Evolutionary conservation across 495 filamentous ascomycete genomes (phyloP), one percentile per base, ranked within the genome.

Genomic region (Jackrogersella multiformis): DNA sequence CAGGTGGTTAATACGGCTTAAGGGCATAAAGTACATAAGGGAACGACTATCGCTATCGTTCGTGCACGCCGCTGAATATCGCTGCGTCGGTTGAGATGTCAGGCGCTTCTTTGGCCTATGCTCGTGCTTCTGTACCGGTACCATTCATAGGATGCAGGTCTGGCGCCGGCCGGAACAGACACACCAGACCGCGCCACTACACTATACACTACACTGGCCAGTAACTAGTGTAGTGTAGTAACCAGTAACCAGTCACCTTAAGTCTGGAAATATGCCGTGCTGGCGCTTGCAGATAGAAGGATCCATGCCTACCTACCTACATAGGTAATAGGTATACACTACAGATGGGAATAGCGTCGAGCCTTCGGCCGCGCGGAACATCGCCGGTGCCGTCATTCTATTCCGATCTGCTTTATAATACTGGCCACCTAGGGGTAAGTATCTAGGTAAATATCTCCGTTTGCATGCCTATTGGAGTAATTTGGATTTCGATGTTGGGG

Each of bases 361-460:
- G 56, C 56, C 67, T 65, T 60, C 61, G 61, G 61, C 56, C 61
- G 52, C 61, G 67, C 67, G 61, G 67, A 70, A 70, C 67, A 23
- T 56, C 67, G 61, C 56, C 41, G 26, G 44, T 49, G 16, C 64
- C 57, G 52, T 62, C 23, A 35, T 34, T 35, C 16, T 9, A 42
- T 61, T 21, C 51, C 36, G 26, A 52, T 16, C 9, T 42, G n/a
- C n/a, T 9, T 42, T 3, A 20, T 4, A 10, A 13, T 42, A n/a
- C n/a, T n/a, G n/a, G n/a, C n/a, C n/a, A n/a, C n/a, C n/a, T n/a
- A n/a, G n/a, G n/a, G n/a, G n/a, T n/a, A n/a, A n/a, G n/a, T n/a
- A n/a, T n/a, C n/a, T n/a, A n/a, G n/a, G n/a, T n/a, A n/a, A n/a
- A n/a, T n/a, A n/a, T n/a, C n/a, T n/a, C n/a, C n/a, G n/a, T n/a